Percentiles rank a stretch among this genome's conserved stretches.
Conservation (phyloP, 495 filamentous ascomycete species). For the Penicillium subrubescens region DNA sequence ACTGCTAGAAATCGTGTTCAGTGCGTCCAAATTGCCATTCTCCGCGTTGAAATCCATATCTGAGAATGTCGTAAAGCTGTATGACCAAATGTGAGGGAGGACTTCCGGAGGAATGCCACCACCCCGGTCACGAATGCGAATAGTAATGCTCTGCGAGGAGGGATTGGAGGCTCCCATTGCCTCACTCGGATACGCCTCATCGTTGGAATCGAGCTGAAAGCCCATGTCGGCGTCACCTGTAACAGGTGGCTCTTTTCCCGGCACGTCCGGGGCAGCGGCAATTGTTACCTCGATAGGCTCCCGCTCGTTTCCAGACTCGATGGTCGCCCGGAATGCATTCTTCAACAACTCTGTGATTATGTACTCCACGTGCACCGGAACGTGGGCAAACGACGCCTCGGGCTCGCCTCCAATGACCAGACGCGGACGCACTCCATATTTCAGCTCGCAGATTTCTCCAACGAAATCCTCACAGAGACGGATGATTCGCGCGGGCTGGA, state of each 20-base stretch:
- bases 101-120: constrained; percentile 86
- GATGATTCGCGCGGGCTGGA: constrained; percentile 79
- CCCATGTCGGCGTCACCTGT: constrained; percentile 34
- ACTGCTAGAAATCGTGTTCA: constrained; percentile 70
- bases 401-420: constrained; percentile 81
- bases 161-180: constrained; percentile 45
- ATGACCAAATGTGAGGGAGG: constrained; percentile 88
- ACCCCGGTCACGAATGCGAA: constrained; percentile 92
- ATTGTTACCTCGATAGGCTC: constrained; percentile 91
- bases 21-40: constrained; percentile 60
- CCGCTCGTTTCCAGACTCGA: constrained; percentile 75
- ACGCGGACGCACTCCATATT: constrained; percentile 85
- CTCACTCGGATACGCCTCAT: constrained; percentile 39
- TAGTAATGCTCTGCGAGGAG: constrained; percentile 83
- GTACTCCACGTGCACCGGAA: constrained; percentile 95
- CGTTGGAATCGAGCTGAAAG: constrained; percentile 34
- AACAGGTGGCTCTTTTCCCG: constrained; percentile 24
- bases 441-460: constrained; percentile 92
- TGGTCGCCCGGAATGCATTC: constrained; percentile 90
- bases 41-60: constrained; percentile 54
- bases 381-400: constrained; percentile 80
- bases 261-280: constrained; percentile 73
- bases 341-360: constrained; percentile 95
- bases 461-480: constrained; percentile 85
- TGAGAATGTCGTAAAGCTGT: constrained; percentile 92